Percentiles rank a stretch among this genome's conserved stretches.
Conservation (phyloP, 2,329 filamentous ascomycete genomes). For the Coniochaeta sp. region DNA sequence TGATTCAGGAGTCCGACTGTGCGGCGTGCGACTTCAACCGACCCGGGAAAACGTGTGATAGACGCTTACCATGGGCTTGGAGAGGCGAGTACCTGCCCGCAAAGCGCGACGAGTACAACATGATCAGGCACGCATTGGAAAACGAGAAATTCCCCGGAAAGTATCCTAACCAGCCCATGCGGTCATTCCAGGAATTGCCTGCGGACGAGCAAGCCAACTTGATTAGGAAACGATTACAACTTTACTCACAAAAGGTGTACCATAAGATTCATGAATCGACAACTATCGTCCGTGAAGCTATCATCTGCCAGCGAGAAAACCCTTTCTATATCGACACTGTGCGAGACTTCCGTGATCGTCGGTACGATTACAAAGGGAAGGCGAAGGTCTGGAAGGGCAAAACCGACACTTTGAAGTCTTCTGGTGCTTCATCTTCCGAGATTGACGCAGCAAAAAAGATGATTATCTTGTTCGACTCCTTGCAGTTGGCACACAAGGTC, state of each 20-base stretch:
- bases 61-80: slow-evolving; percentile 94
- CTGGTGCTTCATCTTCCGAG: slow-evolving; percentile 67
- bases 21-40: slow-evolving; percentile 98
- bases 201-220: slow-evolving; percentile 74
- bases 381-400: slow-evolving; percentile 99
- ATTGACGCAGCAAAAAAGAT: slow-evolving; percentile 97
- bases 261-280: slow-evolving; percentile 97
- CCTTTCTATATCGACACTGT: slow-evolving; percentile 98
- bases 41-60: slow-evolving; percentile 93
- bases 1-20: slow-evolving; percentile 94
- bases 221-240: slow-evolving; percentile 78
- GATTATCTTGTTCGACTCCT: slow-evolving; percentile 91
- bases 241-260: slow-evolving; percentile 98
- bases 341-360: slow-evolving; percentile 88
- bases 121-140: slow-evolving; percentile 87
- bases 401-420: slow-evolving; percentile 74
- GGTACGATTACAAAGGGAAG: slow-evolving; percentile 97
- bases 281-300: slow-evolving; percentile 88
- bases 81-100: slow-evolving; percentile 94
- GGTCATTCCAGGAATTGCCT: slow-evolving; percentile 74
- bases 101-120: slow-evolving; percentile 97
- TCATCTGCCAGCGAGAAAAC: slow-evolving; percentile 97
- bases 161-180: slow-evolving; percentile 57
- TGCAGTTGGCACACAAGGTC: slow-evolving; percentile 96
- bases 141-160: slow-evolving; percentile 89